phyloP scores from a whole-genome alignment of 2,329 filamentous ascomycete species.

The Trichophyton schoenleinii region DNA sequence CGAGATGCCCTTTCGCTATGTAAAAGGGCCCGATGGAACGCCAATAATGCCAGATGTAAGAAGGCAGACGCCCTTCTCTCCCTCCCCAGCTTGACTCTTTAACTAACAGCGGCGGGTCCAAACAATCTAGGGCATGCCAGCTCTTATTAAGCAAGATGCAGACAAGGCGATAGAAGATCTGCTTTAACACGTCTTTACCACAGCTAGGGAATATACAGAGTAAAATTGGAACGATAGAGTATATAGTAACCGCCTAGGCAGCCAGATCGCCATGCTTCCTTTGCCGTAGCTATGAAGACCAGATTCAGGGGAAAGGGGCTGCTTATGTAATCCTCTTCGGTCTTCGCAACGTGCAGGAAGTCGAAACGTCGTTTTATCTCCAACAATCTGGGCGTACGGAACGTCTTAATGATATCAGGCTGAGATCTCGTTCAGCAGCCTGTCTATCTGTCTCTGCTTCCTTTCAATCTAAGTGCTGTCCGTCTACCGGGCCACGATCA shows the following conservation, averaged over 20 bases:
- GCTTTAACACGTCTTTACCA: slow-evolving; percentile 38
- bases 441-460: background rate
- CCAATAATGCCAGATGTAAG: slow-evolving; percentile 84
- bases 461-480: background rate
- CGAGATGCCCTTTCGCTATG: slow-evolving; percentile 96
- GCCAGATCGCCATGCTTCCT: no score
- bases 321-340: background rate
- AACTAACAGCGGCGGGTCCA: background rate
- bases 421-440: background rate
- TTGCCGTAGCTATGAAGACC: no score
- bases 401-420: background rate
- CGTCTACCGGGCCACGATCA: background rate
- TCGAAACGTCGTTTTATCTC: no score
- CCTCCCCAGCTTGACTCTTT: slow-evolving; percentile 2
- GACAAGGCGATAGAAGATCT: slow-evolving; percentile 85
- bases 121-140: slow-evolving; percentile 66
- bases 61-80: slow-evolving; percentile 5
- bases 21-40: slow-evolving; percentile 58
- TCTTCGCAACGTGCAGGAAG: no score
- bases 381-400: no score
- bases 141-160: slow-evolving; percentile 83
- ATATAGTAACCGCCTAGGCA: background rate
- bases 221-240: background rate
- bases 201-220: no score
- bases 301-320: background rate